A percentile compares a stretch with the other conserved stretches of the same genome.
Conservation (phyloP, 768 basidiomycete species). For the Inosperma sp. region DNA sequence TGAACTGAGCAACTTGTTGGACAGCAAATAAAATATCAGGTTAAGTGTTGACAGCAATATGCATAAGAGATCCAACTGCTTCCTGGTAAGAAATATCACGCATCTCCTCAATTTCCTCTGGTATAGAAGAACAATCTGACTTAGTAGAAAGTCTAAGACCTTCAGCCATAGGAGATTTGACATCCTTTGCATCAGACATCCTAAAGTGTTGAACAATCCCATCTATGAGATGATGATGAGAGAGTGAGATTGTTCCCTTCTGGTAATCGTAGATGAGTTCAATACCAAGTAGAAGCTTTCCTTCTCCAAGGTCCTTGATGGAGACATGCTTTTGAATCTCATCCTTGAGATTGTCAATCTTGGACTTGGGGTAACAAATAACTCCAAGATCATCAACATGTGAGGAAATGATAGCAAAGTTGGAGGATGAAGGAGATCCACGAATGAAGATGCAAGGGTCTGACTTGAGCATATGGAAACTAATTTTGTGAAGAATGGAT, state of each 20-base stretch:
- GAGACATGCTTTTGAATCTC: conserved; percentile 17
- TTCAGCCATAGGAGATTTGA: too few relatives aligned
- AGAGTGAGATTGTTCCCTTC: conserved; percentile 12
- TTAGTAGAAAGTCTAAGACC: conserved; percentile 14
- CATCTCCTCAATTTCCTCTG: conserved; percentile 16
- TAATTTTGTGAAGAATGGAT: too few relatives aligned
- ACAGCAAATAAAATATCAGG: conserved; percentile 31
- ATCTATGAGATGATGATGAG: conserved; percentile 28
- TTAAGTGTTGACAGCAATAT: conserved; percentile 24
- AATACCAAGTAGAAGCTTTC: conserved; percentile 29
- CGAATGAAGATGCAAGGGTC: too few relatives aligned
- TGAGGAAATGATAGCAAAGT: conserved; percentile 15
- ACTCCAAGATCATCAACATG: conserved; percentile 31
- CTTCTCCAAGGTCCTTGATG: conserved; percentile 19
- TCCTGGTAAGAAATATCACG: conserved; percentile 22
- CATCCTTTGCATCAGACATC: conserved; percentile 23
- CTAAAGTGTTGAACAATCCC: conserved; percentile 23
- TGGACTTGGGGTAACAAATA: conserved; percentile 6
- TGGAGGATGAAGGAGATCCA: too few relatives aligned
- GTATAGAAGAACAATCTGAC: conserved; percentile 14
- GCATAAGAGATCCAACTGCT: conserved; percentile 31
- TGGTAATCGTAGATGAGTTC: conserved; percentile 20
- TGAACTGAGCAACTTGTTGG: conserved; percentile 25
- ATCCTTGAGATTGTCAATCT: conserved; percentile 21
- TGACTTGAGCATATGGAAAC: too few relatives aligned